Evolutionary conservation across 495 filamentous ascomycete genomes (phyloP).

Genomic region (Annulohypoxylon nitens): DNA sequence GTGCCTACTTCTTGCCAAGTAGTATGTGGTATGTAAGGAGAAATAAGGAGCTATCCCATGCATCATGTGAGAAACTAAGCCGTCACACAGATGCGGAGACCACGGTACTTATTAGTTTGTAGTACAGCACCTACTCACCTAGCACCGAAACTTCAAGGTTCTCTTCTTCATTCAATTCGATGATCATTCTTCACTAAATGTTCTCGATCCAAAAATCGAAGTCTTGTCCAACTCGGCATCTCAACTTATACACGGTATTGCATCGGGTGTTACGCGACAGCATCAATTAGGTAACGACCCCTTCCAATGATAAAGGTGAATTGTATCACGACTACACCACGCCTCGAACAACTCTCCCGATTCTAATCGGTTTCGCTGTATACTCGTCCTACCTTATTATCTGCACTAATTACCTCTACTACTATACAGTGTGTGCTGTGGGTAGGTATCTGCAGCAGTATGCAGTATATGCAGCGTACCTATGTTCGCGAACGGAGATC

Average conservation of each 20-base stretch:
- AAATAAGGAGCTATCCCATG: slow-evolving; percentile 9
- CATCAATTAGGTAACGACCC: slow-evolving; percentile 27
- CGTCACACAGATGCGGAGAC: slow-evolving; percentile 31
- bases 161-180: background rate
- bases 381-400: slow-evolving; percentile 6
- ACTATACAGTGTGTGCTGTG: background rate
- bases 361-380: slow-evolving; percentile 17
- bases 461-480: background rate
- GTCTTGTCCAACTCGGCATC: slow-evolving; percentile 13
- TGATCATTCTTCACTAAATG: background rate
- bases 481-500: background rate
- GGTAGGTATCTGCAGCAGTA: background rate
- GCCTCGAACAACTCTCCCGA: slow-evolving; percentile 25
- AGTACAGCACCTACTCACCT: background rate
- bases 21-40: slow-evolving; percentile 13
- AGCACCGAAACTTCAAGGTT: slow-evolving; percentile 6
- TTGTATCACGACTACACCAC: slow-evolving; percentile 26
- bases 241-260: background rate
- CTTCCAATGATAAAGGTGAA: slow-evolving; percentile 28
- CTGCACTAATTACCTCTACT: background rate
- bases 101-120: slow-evolving; percentile 21
- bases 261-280: slow-evolving; percentile 37
- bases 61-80: slow-evolving; percentile 27
- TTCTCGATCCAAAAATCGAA: background rate
- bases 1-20: slow-evolving; percentile 1